Base-by-base conservation (phyloP, 345 rosid genomes). In the Erysimum cheiranthoides region DNA sequence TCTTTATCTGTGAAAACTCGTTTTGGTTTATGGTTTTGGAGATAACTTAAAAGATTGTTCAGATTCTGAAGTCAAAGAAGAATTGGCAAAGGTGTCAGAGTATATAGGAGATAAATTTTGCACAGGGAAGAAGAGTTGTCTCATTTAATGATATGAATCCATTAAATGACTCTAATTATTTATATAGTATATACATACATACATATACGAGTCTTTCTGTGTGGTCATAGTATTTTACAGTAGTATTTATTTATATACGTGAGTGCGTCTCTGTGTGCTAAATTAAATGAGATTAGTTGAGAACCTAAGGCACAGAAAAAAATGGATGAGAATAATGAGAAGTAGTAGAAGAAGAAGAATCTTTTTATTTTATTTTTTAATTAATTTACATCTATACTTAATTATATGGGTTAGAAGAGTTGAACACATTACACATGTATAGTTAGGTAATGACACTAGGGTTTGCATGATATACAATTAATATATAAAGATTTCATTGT, bases 271-370 rank as follows among this genome's bases (percentile, higher is more conserved):
- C 53, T 56, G 67, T 70, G 66, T 53, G 76, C 61, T 71, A 71
- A 73, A 64, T 54, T 77, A 56, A 77, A 77, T 77, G 80, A 71
- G 76, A 77, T 77, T 77, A 71, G 80, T 77, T 77, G 80, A 77
- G 80, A 77, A 71, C 71, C 75, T 58, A 46, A 63, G 66, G 71
- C 75, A 76, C 71, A 62, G 68, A 62, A 53, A 36, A 70, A 42
- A 5, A 70, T 61, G 28, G 75, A 76, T 69, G 80, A 35, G 80
- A 70, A 56, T 70, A 76, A 45, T n/a, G 45, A 76, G 6, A 34
- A 62, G 65, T 32, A 74, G 73, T 32, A 42, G 36, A 1, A 66
- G 73, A 13, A 58, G n/a, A 10, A 77, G 71, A 54, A 77, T 56
- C 43, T 70, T 70, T 70, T 56, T 32, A 12, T 49, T 12, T 30